Evolutionary conservation across 1,284 basidiomycete species (phyloP).

Genomic region (Malassezia arunalokei): DNA sequence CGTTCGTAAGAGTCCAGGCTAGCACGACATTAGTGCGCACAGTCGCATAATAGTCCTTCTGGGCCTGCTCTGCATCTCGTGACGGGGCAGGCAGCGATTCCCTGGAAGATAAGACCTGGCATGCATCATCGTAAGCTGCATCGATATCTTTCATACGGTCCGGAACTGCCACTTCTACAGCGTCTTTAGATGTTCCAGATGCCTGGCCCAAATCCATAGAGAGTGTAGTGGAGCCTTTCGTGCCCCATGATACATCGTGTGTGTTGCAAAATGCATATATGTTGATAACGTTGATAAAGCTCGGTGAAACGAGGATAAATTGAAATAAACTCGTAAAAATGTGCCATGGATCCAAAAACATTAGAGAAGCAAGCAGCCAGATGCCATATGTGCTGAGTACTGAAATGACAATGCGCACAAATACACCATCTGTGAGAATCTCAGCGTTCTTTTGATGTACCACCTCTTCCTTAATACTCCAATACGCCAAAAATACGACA

Average conservation of each 20-base stretch:
- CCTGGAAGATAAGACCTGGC: slow-evolving; percentile 34
- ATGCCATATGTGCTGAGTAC: slow-evolving; percentile 40
- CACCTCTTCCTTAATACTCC: slow-evolving; percentile 25
- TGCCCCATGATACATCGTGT: slow-evolving; percentile 41
- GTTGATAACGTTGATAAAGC: slow-evolving; percentile 42
- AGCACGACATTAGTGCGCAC: slow-evolving; percentile 82
- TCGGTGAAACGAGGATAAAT: slow-evolving; percentile 39
- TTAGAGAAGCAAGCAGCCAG: slow-evolving; percentile 35
- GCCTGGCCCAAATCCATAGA: slow-evolving; percentile 38
- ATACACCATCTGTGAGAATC: slow-evolving; percentile 26
- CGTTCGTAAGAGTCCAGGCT: slow-evolving; percentile 54
- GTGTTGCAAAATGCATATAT: slow-evolving; percentile 44
- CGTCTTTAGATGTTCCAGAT: slow-evolving; percentile 14
- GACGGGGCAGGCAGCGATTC: slow-evolving; percentile 15
- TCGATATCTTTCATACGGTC: slow-evolving; percentile 40
- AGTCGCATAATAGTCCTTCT: slow-evolving; percentile 50
- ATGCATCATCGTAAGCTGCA: slow-evolving; percentile 42
- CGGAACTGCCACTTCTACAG: slow-evolving; percentile 39
- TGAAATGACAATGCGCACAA: slow-evolving; percentile 43
- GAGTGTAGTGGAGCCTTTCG: slow-evolving; percentile 39
- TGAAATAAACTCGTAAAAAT: slow-evolving; percentile 42
- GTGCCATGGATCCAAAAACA: slow-evolving; percentile 44
- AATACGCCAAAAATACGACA: slow-evolving; percentile 34
- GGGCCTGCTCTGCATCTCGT: slow-evolving; percentile 28
- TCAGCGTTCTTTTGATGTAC: slow-evolving; percentile 12